phyloP scores from a whole-genome alignment of 2,329 filamentous ascomycete genomes.

The Hyphodiscus sp. region DNA sequence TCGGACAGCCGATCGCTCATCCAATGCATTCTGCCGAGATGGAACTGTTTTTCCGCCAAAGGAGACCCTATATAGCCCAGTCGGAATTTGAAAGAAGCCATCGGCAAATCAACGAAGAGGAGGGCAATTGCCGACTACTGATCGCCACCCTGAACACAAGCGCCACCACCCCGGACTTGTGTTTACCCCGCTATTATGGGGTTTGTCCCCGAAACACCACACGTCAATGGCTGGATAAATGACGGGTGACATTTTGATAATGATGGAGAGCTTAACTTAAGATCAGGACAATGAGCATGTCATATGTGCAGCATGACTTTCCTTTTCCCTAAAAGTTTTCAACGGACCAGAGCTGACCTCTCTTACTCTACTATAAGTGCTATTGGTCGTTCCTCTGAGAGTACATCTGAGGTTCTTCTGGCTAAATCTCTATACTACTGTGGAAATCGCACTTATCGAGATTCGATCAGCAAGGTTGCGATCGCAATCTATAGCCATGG shows the following conservation, averaged over 20 bases:
- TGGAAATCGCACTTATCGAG: background rate
- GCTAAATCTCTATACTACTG: background rate
- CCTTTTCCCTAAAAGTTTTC: background rate
- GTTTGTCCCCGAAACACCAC: background rate
- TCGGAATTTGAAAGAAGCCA: background rate
- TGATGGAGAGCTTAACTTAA: background rate
- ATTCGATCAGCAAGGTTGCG: background rate
- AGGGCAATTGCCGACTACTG: background rate
- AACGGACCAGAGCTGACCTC: background rate
- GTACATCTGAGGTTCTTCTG: background rate
- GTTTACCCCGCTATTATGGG: background rate
- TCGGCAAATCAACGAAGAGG: background rate
- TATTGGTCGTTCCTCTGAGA: background rate
- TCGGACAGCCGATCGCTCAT: background rate
- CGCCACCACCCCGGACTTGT: background rate
- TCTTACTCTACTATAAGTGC: background rate
- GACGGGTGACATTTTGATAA: background rate
- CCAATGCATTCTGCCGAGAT: background rate
- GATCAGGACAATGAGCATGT: background rate
- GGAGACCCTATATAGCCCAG: background rate
- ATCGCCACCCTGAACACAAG: background rate
- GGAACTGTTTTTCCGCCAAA: background rate
- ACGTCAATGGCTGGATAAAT: conserved; percentile 1
- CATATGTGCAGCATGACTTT: background rate
- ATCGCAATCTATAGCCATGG: background rate